Base-by-base conservation (phyloP, 257 asterid genomes). In the Pogostemon cablin region DNA sequence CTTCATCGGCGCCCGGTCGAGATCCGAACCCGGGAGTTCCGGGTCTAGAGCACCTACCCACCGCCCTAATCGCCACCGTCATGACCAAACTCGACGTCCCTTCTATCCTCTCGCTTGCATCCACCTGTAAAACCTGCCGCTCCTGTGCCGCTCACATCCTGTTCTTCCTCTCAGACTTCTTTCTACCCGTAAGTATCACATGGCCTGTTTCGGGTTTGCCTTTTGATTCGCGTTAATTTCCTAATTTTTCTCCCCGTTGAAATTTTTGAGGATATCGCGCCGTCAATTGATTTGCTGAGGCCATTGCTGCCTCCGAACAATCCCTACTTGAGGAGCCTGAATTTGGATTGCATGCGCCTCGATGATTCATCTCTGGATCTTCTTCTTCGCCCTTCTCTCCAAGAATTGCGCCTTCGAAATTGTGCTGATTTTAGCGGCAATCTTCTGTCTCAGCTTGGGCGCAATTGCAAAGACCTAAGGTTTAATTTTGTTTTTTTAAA, bases 71-170 rank as follows among this genome's bases (percentile, higher is more conserved):
- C 67, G 91, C 90, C 72, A 86, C 96, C 79, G 70, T 95, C 81
- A 87, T 91, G 95, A 81, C 84, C 2, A 95, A 91, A 80, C 84
- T 91, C 71, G 96, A 95, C 81, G 86, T 91, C 47, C 77, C 90
- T 20, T 89, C 98, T 68, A 84, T 91, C 75, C 83, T 86, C 67
- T 95, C 99, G 37, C 80, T 86, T 39, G 98, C 93, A 60, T 86
- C 96, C 81, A 91, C 99, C 58, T 95, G 96, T 78, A 88, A 67
- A 73, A 55, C 90, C 76, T 81, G 89, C 83, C 87, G 84, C 73
- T 71, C 85, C 69, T 87, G 93, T 80, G 90, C 95, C 65, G 62
- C 82, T 10, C 84, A 80, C 62, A 84, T 91, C 80, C 87, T 82
- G 4, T 80, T 86, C 43, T 89, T 86, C 77, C 78, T 85, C 71